Percentiles rank a stretch among this genome's conserved stretches.
Evolutionary conservation across 2,329 filamentous ascomycete species (phyloP).

Genomic region (Ophiosphaerella narmari): DNA sequence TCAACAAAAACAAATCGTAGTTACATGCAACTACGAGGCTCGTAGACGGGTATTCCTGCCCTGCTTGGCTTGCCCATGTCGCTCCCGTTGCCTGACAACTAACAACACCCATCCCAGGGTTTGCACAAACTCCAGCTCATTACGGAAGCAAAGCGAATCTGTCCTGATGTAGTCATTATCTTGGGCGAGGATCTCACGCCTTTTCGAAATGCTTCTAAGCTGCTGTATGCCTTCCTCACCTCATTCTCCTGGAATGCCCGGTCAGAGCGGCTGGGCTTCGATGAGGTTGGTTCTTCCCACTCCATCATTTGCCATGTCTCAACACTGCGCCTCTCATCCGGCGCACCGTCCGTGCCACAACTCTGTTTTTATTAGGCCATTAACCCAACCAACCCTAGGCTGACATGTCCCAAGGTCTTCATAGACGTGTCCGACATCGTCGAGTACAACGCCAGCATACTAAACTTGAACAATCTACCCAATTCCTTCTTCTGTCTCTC

Average conservation of each 20-base stretch:
- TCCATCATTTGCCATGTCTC: slow-evolving; percentile 5
- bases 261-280: slow-evolving; percentile 83
- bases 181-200: slow-evolving; percentile 74
- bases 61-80: background rate
- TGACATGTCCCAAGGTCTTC: slow-evolving; percentile 56
- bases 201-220: slow-evolving; percentile 86
- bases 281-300: slow-evolving; percentile 67
- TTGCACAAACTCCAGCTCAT: slow-evolving; percentile 85
- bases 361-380: background rate
- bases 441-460: slow-evolving; percentile 73
- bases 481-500: slow-evolving; percentile 82
- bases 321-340: slow-evolving; percentile 4
- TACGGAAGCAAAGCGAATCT: slow-evolving; percentile 76
- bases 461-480: slow-evolving; percentile 68
- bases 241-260: slow-evolving; percentile 76
- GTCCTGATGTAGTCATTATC: slow-evolving; percentile 81
- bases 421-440: slow-evolving; percentile 86
- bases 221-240: slow-evolving; percentile 73
- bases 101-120: slow-evolving; percentile 40
- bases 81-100: slow-evolving; percentile 25
- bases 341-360: background rate
- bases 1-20: slow-evolving; percentile 86
- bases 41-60: slow-evolving; percentile 59
- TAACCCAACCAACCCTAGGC: background rate
- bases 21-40: slow-evolving; percentile 79